These are phyloP conservation scores for Candida sp. DNA, from an alignment of 1,139 yeast genomes.

Conservation along the genomic window DNA sequence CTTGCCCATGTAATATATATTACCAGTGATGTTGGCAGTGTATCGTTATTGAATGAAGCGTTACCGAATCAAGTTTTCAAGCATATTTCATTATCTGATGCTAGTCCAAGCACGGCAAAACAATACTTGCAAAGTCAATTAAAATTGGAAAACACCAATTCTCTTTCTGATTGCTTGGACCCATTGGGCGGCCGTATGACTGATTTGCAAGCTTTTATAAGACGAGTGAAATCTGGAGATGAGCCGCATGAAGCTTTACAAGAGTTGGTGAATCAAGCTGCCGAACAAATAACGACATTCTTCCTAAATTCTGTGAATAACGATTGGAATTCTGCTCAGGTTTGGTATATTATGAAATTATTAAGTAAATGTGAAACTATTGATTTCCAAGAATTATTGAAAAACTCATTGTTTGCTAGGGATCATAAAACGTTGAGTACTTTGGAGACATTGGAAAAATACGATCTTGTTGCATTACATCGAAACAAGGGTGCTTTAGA, in stretches of 20 bases:
- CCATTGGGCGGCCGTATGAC: constrained; percentile 96
- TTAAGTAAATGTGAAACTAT: constrained; percentile 49
- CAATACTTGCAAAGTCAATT: constrained; percentile 68
- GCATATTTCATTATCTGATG: constrained; percentile 73
- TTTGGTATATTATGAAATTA: constrained; percentile 76
- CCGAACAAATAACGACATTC: constrained; percentile 84
- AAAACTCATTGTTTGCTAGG: constrained; percentile 63
- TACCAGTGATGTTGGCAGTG: constrained; percentile 80
- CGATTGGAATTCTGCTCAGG: constrained; percentile 76
- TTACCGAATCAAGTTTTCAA: constrained; percentile 89
- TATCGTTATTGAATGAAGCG: constrained; percentile 62
- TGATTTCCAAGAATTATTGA: constrained; percentile 49
- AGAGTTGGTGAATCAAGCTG: constrained; percentile 80
- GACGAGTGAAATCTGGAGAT: constrained; percentile 89
- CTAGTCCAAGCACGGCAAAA: constrained; percentile 67
- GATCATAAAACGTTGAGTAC: constrained; percentile 48
- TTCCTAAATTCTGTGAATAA: constrained; percentile 50
- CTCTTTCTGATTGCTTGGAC: constrained; percentile 54
- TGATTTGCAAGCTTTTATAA: constrained; percentile 84
- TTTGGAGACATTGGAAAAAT: constrained; percentile 70
- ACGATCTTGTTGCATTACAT: constrained; percentile 66
- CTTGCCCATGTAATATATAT: constrained; percentile 86
- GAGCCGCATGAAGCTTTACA: constrained; percentile 68
- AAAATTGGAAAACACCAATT: constrained; percentile 20
- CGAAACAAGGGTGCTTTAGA: constrained; percentile 74